These are phyloP conservation scores for Ceriops zippeliana DNA, from an alignment of 345 rosid species.

Conservation along the genomic window DNA sequence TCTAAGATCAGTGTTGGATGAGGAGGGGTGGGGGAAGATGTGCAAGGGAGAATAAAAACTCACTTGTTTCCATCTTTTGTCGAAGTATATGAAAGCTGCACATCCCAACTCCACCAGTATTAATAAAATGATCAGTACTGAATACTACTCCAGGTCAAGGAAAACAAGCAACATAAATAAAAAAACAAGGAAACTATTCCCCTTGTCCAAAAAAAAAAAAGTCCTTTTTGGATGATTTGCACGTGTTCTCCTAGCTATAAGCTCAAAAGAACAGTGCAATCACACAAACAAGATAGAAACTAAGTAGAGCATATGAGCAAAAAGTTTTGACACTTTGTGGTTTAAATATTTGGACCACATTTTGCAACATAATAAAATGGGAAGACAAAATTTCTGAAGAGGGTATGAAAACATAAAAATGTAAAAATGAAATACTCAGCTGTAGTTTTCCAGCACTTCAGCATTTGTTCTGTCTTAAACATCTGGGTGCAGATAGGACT, in stretches of 20 bases:
- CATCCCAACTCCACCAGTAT: constrained; percentile 89
- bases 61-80: constrained; percentile 83
- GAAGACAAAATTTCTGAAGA: not conserved
- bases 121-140: constrained; percentile 57
- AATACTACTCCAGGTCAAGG: constrained; percentile 74
- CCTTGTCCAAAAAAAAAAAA: no score
- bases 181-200: not conserved
- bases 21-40: no score
- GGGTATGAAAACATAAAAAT: not conserved
- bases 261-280: no score
- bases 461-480: not conserved
- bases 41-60: constrained; percentile 21
- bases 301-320: not conserved
- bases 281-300: no score
- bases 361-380: not conserved
- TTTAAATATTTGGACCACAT: not conserved
- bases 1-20: not conserved
- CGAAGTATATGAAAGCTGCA: constrained; percentile 89
- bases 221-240: no score
- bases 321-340: not conserved
- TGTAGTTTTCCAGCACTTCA: not conserved
- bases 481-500: no score
- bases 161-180: constrained; percentile 28
- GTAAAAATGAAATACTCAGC: not conserved
- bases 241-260: no score